These are phyloP conservation scores for Zygosaccharomyces pseudobailii DNA, from an alignment of 1,139 yeast genomes.

Conservation along the genomic window DNA sequence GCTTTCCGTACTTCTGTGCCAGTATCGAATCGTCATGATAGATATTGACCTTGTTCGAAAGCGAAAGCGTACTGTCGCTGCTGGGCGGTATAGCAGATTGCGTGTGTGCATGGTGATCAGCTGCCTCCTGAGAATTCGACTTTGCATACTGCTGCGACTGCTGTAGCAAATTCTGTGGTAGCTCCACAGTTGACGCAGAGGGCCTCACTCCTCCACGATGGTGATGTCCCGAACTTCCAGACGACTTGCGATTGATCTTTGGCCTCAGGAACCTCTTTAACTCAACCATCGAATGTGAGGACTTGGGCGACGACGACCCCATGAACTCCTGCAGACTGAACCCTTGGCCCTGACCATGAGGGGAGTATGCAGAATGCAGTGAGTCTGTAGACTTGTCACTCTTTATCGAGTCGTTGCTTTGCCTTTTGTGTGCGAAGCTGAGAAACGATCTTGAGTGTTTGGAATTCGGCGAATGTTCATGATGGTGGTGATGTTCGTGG, in stretches of 20 bases:
- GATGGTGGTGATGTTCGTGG: slow-evolving; percentile 1
- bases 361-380: slow-evolving; percentile 11
- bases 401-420: slow-evolving; percentile 26
- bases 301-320: slow-evolving; percentile 23
- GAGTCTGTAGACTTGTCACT: slow-evolving; percentile 28
- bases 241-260: slow-evolving; percentile 19
- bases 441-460: slow-evolving; percentile 26
- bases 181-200: slow-evolving; percentile 10
- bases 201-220: slow-evolving; percentile 9
- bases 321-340: slow-evolving; percentile 6
- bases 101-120: slow-evolving; percentile 30
- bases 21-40: slow-evolving; percentile 59
- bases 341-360: slow-evolving; percentile 6
- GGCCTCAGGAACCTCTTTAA: slow-evolving; percentile 61
- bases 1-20: slow-evolving; percentile 79
- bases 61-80: slow-evolving; percentile 33
- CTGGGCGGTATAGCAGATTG: slow-evolving; percentile 36
- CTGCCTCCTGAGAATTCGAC: slow-evolving; percentile 13
- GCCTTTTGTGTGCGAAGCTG: slow-evolving; percentile 27
- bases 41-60: slow-evolving; percentile 36
- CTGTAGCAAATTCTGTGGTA: slow-evolving; percentile 5
- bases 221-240: slow-evolving; percentile 22
- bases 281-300: slow-evolving; percentile 65
- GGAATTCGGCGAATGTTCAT: slow-evolving; percentile 11
- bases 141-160: slow-evolving; percentile 7